Percentiles rank a stretch among this genome's conserved stretches.
Conservation (phyloP, 2,329 filamentous ascomycete species). For the Ceratocystis cubensis region DNA sequence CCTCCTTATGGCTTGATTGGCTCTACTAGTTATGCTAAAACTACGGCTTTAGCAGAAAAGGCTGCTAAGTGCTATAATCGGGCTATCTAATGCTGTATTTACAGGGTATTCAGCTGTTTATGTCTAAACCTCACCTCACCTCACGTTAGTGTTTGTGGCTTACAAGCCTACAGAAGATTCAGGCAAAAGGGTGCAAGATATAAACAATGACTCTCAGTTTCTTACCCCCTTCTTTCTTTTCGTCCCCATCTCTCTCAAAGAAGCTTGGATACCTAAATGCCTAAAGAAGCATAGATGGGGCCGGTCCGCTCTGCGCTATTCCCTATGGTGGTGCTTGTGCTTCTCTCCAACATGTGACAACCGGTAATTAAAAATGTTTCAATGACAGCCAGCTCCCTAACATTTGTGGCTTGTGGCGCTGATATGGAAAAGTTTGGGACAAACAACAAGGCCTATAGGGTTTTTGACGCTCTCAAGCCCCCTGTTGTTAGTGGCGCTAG, state of each 20-base stretch:
- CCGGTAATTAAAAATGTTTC: conserved; percentile 8
- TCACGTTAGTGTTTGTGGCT: neutral
- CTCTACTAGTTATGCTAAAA: neutral
- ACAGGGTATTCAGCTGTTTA: neutral
- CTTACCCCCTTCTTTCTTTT: neutral
- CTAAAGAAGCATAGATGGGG: neutral
- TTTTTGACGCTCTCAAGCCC: neutral
- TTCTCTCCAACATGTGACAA: conserved; percentile 8
- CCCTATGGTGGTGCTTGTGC: neutral
- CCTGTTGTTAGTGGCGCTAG: neutral
- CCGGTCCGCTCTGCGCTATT: no score
- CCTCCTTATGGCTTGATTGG: neutral
- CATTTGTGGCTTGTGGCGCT: neutral
- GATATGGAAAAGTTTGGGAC: neutral
- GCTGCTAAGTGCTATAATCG: neutral
- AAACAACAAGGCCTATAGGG: neutral
- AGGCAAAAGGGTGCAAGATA: neutral
- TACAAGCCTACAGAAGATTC: neutral
- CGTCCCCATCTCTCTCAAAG: neutral
- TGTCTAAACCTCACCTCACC: neutral
- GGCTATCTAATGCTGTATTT: neutral
- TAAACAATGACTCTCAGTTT: neutral
- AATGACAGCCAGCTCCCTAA: neutral
- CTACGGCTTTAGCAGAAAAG: neutral
- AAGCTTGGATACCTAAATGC: conserved; percentile 4